Evolutionary conservation across 163 green algal species (phyloP), one percentile per base, ranked within the genome.

Genomic region (Trebouxia gelatinosa): DNA sequence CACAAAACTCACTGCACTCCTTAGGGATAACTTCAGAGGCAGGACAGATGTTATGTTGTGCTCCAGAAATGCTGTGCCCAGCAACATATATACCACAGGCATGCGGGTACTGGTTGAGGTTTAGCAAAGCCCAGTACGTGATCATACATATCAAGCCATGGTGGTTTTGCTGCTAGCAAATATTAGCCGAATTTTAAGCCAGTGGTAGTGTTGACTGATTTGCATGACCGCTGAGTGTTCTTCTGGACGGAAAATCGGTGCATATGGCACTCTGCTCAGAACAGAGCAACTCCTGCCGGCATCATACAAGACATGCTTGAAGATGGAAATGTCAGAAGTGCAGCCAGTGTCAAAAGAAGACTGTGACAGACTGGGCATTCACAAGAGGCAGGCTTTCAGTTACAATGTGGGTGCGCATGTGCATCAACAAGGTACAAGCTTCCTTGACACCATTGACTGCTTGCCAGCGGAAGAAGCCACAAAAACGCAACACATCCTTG

Each of bases 131-230:
- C 59, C 59, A 68, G 59, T 43, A n/a, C 29, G 26, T 31, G 59
- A 68, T 68, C 29, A 68, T 39, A 38, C 59, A 31, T 68, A 68
- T 43, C 59, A 68, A 68, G 59, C 59, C 7, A 68, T 68, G 28
- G 7, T 68, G 32, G 26, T 68, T 17, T 68, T 68, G 59, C 59
- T 68, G 29, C 59, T 68, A 43, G 59, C 59, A 29, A 68, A 68
- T 35, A 38, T 31, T 23, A 43, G 23, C 59, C 59, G 39, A 39
- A 68, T 2, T 74, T 74, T 26, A 74, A 74, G 39, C 35, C 65
- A 29, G 65, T 74, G 38, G 65, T 74, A 37, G 65, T 74, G 35
- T 74, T 74, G 65, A 74, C 65, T 58, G 35, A 74, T 37, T 54
- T 74, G 37, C 37, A 21, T 51, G 65, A 74, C 37, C 35, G 39